A percentile compares a stretch with the other conserved stretches of the same genome.
phyloP scores from a whole-genome alignment of 1,284 basidiomycete genomes.

The Ustilago esculenta region DNA sequence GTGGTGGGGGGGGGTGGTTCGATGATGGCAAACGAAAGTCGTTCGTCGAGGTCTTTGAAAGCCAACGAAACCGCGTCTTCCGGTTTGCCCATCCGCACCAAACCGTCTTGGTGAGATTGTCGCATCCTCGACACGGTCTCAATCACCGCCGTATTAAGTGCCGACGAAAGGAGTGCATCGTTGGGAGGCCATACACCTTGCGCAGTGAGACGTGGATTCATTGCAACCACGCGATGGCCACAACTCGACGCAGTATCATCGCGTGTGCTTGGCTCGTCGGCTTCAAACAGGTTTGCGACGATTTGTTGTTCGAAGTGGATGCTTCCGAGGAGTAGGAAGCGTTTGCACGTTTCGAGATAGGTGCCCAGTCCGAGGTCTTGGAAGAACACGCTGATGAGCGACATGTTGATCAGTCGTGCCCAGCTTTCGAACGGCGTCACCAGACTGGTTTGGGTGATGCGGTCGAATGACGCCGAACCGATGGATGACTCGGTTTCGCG shows the following conservation, averaged over 20 bases:
- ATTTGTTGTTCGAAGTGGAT: conserved; percentile 38
- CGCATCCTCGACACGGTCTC: conserved; percentile 51
- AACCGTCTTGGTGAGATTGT: conserved; percentile 19
- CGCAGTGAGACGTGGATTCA: conserved; percentile 24
- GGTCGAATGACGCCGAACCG: conserved; percentile 24
- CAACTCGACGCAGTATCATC: conserved; percentile 3
- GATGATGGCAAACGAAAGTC: conserved; percentile 53
- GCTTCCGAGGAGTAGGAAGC: conserved; percentile 51
- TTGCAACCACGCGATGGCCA: conserved; percentile 21
- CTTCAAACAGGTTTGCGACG: conserved; percentile 44
- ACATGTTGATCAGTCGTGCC: conserved; percentile 53
- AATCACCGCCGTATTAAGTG: conserved; percentile 51
- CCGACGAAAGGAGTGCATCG: conserved; percentile 37
- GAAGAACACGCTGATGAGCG: conserved; percentile 59
- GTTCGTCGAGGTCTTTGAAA: conserved; percentile 52
- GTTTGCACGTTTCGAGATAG: conserved; percentile 57
- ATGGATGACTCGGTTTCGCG: conserved; percentile 6
- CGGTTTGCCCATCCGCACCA: conserved; percentile 3
- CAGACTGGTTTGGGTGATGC: conserved; percentile 22
- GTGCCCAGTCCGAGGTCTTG: conserved; percentile 48
- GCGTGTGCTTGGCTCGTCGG: conserved; percentile 18
- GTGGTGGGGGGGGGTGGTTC: conserved; percentile 20
- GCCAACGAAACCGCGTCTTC: conserved; percentile 41
- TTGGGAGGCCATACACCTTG: conserved; percentile 51
- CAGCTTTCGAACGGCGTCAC: conserved; percentile 47